These are phyloP conservation scores for Daldinia eschscholtzii DNA, from an alignment of 2,329 filamentous ascomycete genomes.

Conservation along the genomic window DNA sequence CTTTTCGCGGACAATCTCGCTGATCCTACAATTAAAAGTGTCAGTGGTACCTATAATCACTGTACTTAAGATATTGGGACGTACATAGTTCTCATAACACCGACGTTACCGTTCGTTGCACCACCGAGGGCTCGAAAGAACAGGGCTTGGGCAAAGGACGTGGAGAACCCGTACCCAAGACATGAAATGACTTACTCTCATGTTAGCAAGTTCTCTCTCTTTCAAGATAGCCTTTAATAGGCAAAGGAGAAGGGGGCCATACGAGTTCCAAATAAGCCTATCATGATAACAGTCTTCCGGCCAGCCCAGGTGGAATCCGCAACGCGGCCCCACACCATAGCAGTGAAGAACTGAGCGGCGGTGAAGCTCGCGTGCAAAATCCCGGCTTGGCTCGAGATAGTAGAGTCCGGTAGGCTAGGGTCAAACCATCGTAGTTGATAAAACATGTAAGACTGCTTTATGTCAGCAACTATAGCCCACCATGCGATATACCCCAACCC, in stretches of 20 bases:
- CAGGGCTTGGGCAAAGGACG: constrained; percentile 70
- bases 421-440: constrained; percentile 88
- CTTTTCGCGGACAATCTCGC: constrained; percentile 60
- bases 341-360: constrained; percentile 83
- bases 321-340: constrained; percentile 83
- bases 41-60: constrained; percentile 6
- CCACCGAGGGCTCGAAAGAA: constrained; percentile 75
- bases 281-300: constrained; percentile 81
- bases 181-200: constrained; percentile 63
- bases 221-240: background rate
- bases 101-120: constrained; percentile 78
- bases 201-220: constrained; percentile 21
- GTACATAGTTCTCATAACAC: constrained; percentile 79
- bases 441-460: constrained; percentile 79
- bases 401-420: constrained; percentile 65
- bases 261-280: constrained; percentile 77
- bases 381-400: constrained; percentile 82
- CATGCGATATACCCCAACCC: background rate
- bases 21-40: constrained; percentile 53
- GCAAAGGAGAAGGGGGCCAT: constrained; percentile 16
- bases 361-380: constrained; percentile 84
- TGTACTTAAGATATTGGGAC: constrained; percentile 24
- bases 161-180: constrained; percentile 78
- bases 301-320: constrained; percentile 74
- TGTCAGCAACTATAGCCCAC: constrained; percentile 13